A percentile compares a stretch with the other conserved stretches of the same genome.
These are phyloP conservation scores for Colletotrichum spinosum DNA, from an alignment of 2,329 filamentous ascomycete species.

Conservation along the genomic window DNA sequence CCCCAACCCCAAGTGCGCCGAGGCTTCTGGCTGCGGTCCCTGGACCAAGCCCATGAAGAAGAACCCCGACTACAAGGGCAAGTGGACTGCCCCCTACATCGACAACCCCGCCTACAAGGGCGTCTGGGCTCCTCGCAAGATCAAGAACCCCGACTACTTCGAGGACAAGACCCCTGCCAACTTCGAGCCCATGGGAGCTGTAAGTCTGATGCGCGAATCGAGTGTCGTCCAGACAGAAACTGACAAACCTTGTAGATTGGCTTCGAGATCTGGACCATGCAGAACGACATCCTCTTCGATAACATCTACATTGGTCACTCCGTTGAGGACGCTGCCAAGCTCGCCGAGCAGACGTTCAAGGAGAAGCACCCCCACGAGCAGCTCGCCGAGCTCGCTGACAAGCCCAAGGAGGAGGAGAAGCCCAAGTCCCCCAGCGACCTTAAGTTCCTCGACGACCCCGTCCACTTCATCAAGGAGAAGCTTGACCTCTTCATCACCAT, in stretches of 20 bases:
- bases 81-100: slow-evolving; percentile 92
- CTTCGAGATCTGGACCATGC: slow-evolving; percentile 99
- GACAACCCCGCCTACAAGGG: slow-evolving; percentile 99
- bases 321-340: slow-evolving; percentile 87
- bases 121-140: slow-evolving; percentile 93
- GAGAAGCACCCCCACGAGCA: slow-evolving; percentile 88
- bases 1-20: slow-evolving; percentile 95
- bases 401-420: slow-evolving; percentile 78
- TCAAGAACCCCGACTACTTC: slow-evolving; percentile 94
- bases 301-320: slow-evolving; percentile 99
- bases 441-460: slow-evolving; percentile 90
- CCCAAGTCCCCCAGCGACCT: slow-evolving; percentile 80
- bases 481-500: slow-evolving; percentile 89
- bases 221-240: slow-evolving; percentile 26
- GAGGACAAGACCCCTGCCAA: slow-evolving; percentile 97
- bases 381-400: slow-evolving; percentile 80
- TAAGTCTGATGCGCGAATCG: slow-evolving; percentile 62
- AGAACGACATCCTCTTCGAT: slow-evolving; percentile 98
- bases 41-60: slow-evolving; percentile 93
- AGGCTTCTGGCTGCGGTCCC: slow-evolving; percentile 91
- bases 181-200: slow-evolving; percentile 97
- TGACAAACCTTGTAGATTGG: slow-evolving; percentile 74
- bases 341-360: slow-evolving; percentile 90
- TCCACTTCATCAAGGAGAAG: slow-evolving; percentile 92
- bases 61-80: slow-evolving; percentile 99